Conservation (phyloP, 2,329 filamentous ascomycete genomes). For the Monosporascus sp. region DNA sequence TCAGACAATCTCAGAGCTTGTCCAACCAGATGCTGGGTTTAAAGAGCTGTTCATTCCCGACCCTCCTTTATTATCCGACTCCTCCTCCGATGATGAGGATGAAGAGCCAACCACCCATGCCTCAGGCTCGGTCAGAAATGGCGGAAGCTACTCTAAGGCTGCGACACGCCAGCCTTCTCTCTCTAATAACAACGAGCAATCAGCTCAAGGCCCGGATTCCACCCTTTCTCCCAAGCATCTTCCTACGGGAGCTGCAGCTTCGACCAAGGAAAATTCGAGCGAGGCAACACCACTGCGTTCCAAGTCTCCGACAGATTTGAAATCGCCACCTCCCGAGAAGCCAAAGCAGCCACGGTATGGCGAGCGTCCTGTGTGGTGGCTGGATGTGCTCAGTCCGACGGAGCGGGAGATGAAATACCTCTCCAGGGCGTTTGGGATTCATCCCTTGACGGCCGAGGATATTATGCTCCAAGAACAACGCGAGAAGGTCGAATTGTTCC, state of each 20-base stretch:
- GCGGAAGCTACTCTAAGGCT: conserved; percentile 32
- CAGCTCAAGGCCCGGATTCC: conserved; percentile 9
- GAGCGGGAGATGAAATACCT: conserved; percentile 94
- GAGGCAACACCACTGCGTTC: conserved; percentile 15
- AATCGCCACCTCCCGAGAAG: conserved; percentile 18
- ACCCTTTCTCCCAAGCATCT: conserved; percentile 10
- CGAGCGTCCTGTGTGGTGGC: conserved; percentile 91
- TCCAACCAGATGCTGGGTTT: conserved; percentile 80
- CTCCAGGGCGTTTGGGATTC: conserved; percentile 88
- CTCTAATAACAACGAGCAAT: conserved; percentile 18
- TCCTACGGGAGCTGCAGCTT: conserved; percentile 7
- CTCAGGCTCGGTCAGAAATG: conserved; percentile 26
- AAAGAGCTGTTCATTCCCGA: conserved; percentile 87
- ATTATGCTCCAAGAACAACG: conserved; percentile 96
- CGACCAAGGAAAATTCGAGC: conserved; percentile 15
- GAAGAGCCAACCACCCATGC: conserved; percentile 34
- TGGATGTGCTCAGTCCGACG: conserved; percentile 85
- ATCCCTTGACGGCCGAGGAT: conserved; percentile 91
- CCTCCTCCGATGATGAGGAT: conserved; percentile 64
- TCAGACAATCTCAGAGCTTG: conserved; percentile 86
- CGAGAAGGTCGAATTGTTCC: conserved; percentile 96
- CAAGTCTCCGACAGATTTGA: conserved; percentile 15
- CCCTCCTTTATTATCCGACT: conserved; percentile 67
- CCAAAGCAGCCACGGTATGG: conserved; percentile 50
- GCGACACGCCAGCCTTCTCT: conserved; percentile 43